A percentile compares a stretch with the other conserved stretches of the same genome.
phyloP scores from a whole-genome alignment of 306 rosid species.

The Lathyrus sativus region DNA sequence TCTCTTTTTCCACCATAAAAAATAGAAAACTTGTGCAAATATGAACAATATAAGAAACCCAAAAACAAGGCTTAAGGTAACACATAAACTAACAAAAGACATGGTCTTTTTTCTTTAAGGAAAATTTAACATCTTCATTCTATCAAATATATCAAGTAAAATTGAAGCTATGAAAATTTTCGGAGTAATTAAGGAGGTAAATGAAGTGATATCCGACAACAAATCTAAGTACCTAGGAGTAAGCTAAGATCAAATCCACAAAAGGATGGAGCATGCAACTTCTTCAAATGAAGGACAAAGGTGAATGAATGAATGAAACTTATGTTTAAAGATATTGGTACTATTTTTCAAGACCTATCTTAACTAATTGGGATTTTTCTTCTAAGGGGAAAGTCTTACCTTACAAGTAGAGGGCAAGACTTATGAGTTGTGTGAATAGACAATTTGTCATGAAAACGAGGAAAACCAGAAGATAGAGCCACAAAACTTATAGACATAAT shows the following conservation, averaged over 20 bases:
- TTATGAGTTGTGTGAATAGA: constrained; percentile 17
- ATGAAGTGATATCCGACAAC: neutral
- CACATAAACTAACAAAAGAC: constrained; percentile 61
- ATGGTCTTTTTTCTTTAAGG: constrained; percentile 33
- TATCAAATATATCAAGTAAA: neutral
- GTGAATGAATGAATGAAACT: constrained; percentile 1
- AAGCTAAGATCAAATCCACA: constrained; percentile 13
- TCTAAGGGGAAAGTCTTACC: constrained; percentile 41
- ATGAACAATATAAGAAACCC: constrained; percentile 64
- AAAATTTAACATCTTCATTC: constrained; percentile 54
- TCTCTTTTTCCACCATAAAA: constrained; percentile 79
- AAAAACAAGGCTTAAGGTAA: constrained; percentile 65
- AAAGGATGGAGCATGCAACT: constrained; percentile 35
- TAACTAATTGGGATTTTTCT: constrained; percentile 23
- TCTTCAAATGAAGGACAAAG: neutral
- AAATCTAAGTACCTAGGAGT: constrained; percentile 1
- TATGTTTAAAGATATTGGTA: constrained; percentile 25
- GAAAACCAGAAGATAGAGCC: constrained; percentile 25
- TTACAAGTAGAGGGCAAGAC: constrained; percentile 19
- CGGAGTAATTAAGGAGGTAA: constrained; percentile 28
- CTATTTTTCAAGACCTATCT: constrained; percentile 36
- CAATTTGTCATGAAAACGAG: constrained; percentile 23
- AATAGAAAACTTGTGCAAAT: constrained; percentile 75
- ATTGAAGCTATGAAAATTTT: neutral
- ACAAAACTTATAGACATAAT: constrained; percentile 4